Conservation (phyloP, 2,329 filamentous ascomycete genomes). For the Didymella sp. region DNA sequence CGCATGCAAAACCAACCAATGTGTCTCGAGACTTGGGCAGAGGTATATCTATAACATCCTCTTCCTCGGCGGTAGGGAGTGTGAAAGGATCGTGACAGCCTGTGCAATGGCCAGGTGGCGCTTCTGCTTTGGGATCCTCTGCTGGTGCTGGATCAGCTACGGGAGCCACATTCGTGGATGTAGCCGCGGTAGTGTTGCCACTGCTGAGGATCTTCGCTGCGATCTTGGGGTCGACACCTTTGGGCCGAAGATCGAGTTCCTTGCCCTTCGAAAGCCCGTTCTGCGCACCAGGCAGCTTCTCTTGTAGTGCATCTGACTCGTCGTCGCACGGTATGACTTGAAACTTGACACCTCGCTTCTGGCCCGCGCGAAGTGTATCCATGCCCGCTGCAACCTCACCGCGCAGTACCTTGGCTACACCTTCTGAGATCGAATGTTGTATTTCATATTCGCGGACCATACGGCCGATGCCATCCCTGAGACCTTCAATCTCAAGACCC, state of each 20-base stretch:
- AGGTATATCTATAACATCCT: conserved; percentile 33
- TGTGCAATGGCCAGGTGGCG: conserved; percentile 46
- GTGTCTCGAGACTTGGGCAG: conserved; percentile 61
- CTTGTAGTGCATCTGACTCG: conserved; percentile 19
- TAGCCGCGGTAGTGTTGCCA: conserved; percentile 31
- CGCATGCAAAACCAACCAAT: conserved; percentile 80
- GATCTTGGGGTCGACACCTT: conserved; percentile 37
- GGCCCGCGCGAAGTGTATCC: conserved; percentile 77
- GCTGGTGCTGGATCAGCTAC: conserved; percentile 36
- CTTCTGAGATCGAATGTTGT: conserved; percentile 88
- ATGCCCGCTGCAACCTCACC: conserved; percentile 89
- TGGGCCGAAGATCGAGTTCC: conserved; percentile 38
- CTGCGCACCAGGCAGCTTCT: conserved; percentile 18
- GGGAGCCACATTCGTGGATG: conserved; percentile 27
- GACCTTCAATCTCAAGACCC: conserved; percentile 87
- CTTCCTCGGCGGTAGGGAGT: conserved; percentile 41
- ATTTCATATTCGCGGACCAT: conserved; percentile 97
- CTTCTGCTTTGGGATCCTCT: conserved; percentile 30
- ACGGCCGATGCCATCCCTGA: conserved; percentile 84
- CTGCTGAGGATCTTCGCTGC: conserved; percentile 34
- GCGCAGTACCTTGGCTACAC: conserved; percentile 83
- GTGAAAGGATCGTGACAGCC: conserved; percentile 44
- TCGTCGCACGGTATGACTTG: conserved; percentile 66
- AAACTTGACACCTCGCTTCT: conserved; percentile 87
- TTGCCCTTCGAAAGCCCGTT: conserved; percentile 18